These are phyloP conservation scores for Cladosporium sp. DNA, from an alignment of 2,329 filamentous ascomycete genomes.

Conservation along the genomic window DNA sequence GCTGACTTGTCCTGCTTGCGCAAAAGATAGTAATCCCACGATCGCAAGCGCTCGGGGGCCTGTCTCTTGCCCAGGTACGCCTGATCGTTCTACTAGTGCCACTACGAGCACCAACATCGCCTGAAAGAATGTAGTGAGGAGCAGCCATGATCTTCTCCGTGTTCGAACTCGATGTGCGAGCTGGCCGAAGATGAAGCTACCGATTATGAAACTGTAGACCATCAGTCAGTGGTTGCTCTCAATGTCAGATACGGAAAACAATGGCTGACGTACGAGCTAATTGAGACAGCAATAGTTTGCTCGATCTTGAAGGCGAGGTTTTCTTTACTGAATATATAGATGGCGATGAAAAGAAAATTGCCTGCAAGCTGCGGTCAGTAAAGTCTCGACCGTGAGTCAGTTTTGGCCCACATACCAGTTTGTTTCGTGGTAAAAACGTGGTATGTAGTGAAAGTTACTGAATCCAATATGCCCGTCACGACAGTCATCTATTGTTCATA, in stretches of 20 bases:
- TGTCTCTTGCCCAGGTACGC: background rate
- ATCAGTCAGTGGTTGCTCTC: background rate
- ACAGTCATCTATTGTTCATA: constrained; percentile 27
- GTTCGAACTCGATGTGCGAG: constrained; percentile 24
- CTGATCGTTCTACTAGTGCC: constrained; percentile 22
- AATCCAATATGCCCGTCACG: constrained; percentile 34
- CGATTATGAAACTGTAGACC: constrained; percentile 24
- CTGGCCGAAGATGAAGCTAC: constrained; percentile 28
- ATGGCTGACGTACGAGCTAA: constrained; percentile 1
- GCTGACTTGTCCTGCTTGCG: constrained; percentile 28
- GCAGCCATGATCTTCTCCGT: constrained; percentile 27
- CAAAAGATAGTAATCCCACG: constrained; percentile 25
- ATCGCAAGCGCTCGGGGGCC: constrained; percentile 20
- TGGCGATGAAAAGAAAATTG: constrained; percentile 14
- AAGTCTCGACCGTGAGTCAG: constrained; percentile 27
- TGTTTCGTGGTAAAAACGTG: constrained; percentile 35
- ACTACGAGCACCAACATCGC: constrained; percentile 25
- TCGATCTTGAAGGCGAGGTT: constrained; percentile 11
- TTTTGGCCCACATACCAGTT: constrained; percentile 35
- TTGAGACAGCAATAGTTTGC: constrained; percentile 15
- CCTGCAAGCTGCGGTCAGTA: background rate
- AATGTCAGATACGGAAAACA: background rate
- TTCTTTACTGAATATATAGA: constrained; percentile 17
- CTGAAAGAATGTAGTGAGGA: constrained; percentile 27
- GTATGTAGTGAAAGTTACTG: constrained; percentile 35